Evolutionary conservation across 495 filamentous ascomycete species (phyloP).

Genomic region (Penicillium paxilli): DNA sequence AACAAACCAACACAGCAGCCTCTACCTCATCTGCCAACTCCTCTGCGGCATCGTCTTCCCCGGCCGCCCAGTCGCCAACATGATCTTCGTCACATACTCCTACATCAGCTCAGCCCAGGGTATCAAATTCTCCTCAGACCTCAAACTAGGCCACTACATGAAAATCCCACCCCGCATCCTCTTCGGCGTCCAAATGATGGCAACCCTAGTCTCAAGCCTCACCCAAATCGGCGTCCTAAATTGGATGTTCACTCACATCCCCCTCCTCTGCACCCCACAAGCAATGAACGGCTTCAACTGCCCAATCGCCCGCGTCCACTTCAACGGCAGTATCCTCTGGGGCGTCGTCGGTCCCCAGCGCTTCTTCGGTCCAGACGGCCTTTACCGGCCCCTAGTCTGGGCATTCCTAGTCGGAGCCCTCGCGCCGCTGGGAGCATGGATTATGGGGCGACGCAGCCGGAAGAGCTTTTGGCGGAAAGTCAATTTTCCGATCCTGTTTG

Average conservation of each 20-base stretch:
- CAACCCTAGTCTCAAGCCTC: slow-evolving; percentile 73
- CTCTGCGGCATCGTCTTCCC: slow-evolving; percentile 77
- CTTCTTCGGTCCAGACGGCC: slow-evolving; percentile 69
- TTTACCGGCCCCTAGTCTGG: slow-evolving; percentile 61
- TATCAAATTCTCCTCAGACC: slow-evolving; percentile 48
- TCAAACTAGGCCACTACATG: slow-evolving; percentile 87
- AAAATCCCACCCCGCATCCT: slow-evolving; percentile 79
- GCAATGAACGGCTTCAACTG: slow-evolving; percentile 86
- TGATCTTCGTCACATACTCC: slow-evolving; percentile 87
- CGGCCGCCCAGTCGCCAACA: slow-evolving; percentile 81
- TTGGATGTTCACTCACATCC: slow-evolving; percentile 84
- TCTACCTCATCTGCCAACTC: slow-evolving; percentile 77
- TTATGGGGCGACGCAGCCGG: slow-evolving; percentile 55
- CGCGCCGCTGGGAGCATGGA: slow-evolving; percentile 67
- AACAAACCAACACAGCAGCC: slow-evolving; percentile 77
- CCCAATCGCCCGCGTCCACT: slow-evolving; percentile 84
- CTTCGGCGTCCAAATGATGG: slow-evolving; percentile 78
- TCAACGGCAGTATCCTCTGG: slow-evolving; percentile 88
- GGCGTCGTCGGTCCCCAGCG: slow-evolving; percentile 77
- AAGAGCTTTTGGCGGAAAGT: slow-evolving; percentile 37
- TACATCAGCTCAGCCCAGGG: slow-evolving; percentile 54
- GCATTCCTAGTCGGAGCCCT: slow-evolving; percentile 75
- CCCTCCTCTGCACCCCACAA: slow-evolving; percentile 71
- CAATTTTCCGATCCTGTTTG: slow-evolving; percentile 46
- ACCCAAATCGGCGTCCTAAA: slow-evolving; percentile 82